Conservation (phyloP, 2,329 filamentous ascomycete genomes). For the Diaporthe citri region DNA sequence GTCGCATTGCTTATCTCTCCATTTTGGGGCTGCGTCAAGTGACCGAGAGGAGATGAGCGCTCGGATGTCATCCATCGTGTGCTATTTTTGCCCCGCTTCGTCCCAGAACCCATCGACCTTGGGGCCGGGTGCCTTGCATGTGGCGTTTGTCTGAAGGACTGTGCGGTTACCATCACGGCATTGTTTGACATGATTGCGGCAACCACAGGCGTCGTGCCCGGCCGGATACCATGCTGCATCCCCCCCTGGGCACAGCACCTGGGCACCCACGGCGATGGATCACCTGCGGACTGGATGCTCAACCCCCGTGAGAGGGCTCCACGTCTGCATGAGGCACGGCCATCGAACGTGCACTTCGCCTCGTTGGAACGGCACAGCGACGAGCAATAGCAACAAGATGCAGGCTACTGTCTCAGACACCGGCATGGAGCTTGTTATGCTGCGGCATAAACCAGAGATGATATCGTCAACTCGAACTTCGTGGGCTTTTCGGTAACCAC, state of each 20-base stretch:
- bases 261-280: slow-evolving; percentile 2
- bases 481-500: not conserved
- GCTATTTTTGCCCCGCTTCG: slow-evolving; percentile 26
- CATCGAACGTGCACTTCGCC: slow-evolving; percentile 2
- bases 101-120: slow-evolving; percentile 6
- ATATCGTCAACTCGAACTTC: not conserved
- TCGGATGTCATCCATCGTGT: slow-evolving; percentile 24
- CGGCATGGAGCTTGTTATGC: not conserved
- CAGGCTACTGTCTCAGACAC: slow-evolving; percentile 1
- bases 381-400: not conserved
- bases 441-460: not conserved
- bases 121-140: slow-evolving; percentile 28
- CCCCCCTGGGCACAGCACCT: slow-evolving; percentile 7
- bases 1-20: slow-evolving; percentile 6
- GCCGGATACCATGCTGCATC: slow-evolving; percentile 1
- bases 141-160: slow-evolving; percentile 22
- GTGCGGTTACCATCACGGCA: slow-evolving; percentile 10
- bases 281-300: not conserved
- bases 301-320: not conserved
- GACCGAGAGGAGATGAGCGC: slow-evolving; percentile 22
- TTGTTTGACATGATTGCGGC: slow-evolving; percentile 9
- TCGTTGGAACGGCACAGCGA: not conserved
- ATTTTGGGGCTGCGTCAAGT: slow-evolving; percentile 11
- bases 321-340: slow-evolving; percentile 9
- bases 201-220: not conserved